Evolutionary conservation across 192 early-diverging fungal genomes (phyloP), one percentile per base, ranked within the genome.

Genomic region (Coemansia sp.): DNA sequence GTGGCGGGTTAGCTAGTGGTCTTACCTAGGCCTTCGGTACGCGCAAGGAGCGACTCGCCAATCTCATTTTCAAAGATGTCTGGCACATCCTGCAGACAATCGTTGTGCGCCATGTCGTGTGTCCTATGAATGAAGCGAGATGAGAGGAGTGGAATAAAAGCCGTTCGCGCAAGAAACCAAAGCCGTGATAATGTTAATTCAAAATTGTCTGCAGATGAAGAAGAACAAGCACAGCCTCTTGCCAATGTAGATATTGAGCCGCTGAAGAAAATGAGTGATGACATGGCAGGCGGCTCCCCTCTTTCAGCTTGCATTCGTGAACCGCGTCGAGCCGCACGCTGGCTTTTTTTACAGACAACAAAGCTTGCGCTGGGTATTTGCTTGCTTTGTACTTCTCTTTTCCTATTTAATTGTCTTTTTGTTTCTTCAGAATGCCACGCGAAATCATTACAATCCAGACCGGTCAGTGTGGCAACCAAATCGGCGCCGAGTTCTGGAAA

Each of bases 1-100:
- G 10, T 26, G 46, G 46, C 23, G 11, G 23, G 9, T 23, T 50
- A 26, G 46, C 18, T 21, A 45, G 62, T 16, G 5, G 20, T 59
- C 74, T 73, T 91, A 98, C 95, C 92, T 60, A 99, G 85, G 26
- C 90, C 86, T 70, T 98, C 96, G 14, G 92, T 95, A 67, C 97
- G 85, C 2, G 94, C 87, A 23, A 77, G 78, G 18, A 99, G 77
- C 43, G 91, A 90, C 73, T 99, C 97, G 67, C 90, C 95, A 58
- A 95, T 70, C 53, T 94, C 93, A 26, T 84, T 91, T 68, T 99
- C 97, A 73, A 99, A 96, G 73, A 98, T 93, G 86, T 99, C 97
- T 37, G 97, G 94, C 39, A 98, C 90, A 85, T 91, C 91, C 70
- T 86, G 86, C 36, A 93, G 68, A 34, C 88, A 88, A 65, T 93